Conservation (phyloP, 1,284 basidiomycete species). For the Ceratobasidium papillatum region DNA sequence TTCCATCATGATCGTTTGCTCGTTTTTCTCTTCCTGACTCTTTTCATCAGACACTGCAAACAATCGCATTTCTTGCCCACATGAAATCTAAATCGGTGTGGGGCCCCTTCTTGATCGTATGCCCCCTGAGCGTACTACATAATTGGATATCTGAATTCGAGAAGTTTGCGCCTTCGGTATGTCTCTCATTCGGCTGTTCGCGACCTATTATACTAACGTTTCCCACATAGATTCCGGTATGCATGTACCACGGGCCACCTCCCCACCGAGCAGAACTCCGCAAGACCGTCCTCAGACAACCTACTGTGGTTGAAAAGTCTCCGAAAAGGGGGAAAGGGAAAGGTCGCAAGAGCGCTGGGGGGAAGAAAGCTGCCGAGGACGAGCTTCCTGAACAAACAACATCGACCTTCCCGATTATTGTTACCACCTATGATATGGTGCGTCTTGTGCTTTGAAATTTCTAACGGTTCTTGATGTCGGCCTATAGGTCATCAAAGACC, state of each 20-base stretch:
- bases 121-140: constrained; percentile 89
- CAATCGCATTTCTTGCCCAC: constrained; percentile 91
- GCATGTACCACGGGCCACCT: constrained; percentile 89
- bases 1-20: not conserved
- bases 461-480: not conserved
- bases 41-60: constrained; percentile 80
- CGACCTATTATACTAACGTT: not conserved
- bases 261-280: constrained; percentile 79
- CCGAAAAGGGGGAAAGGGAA: constrained; percentile 25
- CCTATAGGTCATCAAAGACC: constrained; percentile 75
- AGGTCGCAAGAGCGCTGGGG: constrained; percentile 38
- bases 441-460: not conserved
- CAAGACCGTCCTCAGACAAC: constrained; percentile 60
- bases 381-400: constrained; percentile 39
- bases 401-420: constrained; percentile 73
- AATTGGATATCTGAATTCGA: constrained; percentile 92
- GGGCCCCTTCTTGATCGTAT: constrained; percentile 88
- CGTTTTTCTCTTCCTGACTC: not conserved
- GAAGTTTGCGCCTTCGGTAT: constrained; percentile 79
- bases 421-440: constrained; percentile 91
- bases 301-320: constrained; percentile 46
- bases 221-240: constrained; percentile 73
- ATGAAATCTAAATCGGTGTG: constrained; percentile 78
- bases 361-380: constrained; percentile 18
- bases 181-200: constrained; percentile 45